Base-by-base conservation (phyloP, 1,284 basidiomycete genomes). In the Puccinia triticina region DNA sequence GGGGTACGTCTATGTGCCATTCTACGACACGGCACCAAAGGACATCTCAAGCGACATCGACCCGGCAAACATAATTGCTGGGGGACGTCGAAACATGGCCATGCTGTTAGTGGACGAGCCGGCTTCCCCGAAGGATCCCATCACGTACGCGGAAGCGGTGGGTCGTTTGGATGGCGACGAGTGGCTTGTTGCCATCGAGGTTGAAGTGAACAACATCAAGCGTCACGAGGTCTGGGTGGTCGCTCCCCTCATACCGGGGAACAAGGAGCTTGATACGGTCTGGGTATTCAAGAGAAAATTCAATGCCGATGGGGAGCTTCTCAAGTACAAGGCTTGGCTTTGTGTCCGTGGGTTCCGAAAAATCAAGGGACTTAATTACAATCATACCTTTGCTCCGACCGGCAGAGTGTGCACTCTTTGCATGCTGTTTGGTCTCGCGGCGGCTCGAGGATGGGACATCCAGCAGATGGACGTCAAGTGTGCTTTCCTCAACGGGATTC, bases 391-490 rank as follows among this genome's bases (percentile, higher is more conserved):
- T n/a, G 50, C 74, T 3, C 74, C 74, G 5, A 76, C 74, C 14
- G 74, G 74, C 3, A 5, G 57, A 32, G 14, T 61, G 32, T 8
- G 21, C 37, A 18, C 74, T 7, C 50, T 76, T 16, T 16, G 53
- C 11, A 50, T 76, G 2, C 74, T 76, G 2, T 34, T 76, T 34
- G 53, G 53, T 11, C 37, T 55, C 1, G 46, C 29, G 18, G 74
- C 74, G 1, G 18, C 57, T 21, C 29, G 16, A 29, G 53, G 43
- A 5, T 46, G 26, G 46, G 48, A 55, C 21, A 32, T 76, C 23
- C 74, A 76, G 16, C 74, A 76, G 37, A 76, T 76, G 74, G 74
- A 76, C 23, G 74, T 43, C 23, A 61, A 40, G 14, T 50, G 43
- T 23, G 53, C 74, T 2, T 76, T 76, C 37, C 37, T 76, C 8